phyloP scores from a whole-genome alignment of 768 basidiomycete genomes.

The Boletus speciosus region DNA sequence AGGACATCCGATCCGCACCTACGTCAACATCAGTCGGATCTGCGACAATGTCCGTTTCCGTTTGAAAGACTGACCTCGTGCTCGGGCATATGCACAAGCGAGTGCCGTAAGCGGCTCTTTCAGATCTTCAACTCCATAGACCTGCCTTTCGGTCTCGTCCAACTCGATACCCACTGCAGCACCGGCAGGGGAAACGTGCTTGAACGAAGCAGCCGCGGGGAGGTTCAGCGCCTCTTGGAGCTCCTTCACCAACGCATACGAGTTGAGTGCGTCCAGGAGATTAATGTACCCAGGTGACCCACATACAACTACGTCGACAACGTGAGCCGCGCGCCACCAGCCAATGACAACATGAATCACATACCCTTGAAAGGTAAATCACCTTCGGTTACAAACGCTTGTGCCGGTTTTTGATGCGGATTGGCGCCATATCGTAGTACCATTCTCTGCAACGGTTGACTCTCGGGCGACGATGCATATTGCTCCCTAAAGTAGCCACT shows the following conservation, averaged over 20 bases:
- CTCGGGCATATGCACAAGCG: constrained; percentile 92
- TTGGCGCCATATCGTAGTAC: constrained; percentile 94
- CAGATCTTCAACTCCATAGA: constrained; percentile 94
- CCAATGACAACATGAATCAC: background rate
- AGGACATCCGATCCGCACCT: constrained; percentile 99
- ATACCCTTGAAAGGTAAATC: constrained; percentile 91
- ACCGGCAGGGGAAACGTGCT: constrained; percentile 98
- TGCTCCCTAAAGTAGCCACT: constrained; percentile 95
- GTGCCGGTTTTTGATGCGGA: constrained; percentile 98
- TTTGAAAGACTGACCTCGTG: constrained; percentile 59
- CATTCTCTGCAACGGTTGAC: constrained; percentile 75
- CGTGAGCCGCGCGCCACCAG: background rate
- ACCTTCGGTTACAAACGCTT: constrained; percentile 88
- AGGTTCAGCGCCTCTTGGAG: constrained; percentile 81
- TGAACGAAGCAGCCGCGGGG: constrained; percentile 98
- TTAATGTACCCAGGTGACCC: constrained; percentile 99
- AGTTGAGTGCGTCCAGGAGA: constrained; percentile 94
- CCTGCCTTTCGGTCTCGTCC: constrained; percentile 80
- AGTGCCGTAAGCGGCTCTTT: constrained; percentile 86
- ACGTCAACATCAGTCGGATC: constrained; percentile 9
- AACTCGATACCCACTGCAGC: constrained; percentile 89
- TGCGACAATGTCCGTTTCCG: background rate
- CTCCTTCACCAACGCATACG: constrained; percentile 93
- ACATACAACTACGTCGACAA: constrained; percentile 58
- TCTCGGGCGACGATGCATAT: constrained; percentile 85